Conservation (phyloP, 768 basidiomycete genomes). For the Termitomyces bulborhizus region DNA sequence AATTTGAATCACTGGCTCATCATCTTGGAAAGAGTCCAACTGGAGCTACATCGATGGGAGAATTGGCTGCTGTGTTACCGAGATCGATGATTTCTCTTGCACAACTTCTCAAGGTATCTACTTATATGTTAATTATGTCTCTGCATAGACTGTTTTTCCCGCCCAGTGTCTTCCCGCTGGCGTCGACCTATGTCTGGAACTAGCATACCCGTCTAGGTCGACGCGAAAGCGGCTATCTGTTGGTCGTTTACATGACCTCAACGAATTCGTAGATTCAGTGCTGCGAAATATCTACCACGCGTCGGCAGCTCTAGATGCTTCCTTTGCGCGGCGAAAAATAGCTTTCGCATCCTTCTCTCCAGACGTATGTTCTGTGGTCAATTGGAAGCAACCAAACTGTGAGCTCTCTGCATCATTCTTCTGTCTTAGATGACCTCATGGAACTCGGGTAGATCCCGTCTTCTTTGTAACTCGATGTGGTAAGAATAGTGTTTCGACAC, state of each 20-base stretch:
- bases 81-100: slow-evolving; percentile 67
- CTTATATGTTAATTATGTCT: background rate
- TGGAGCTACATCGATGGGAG: slow-evolving; percentile 20
- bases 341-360: slow-evolving; percentile 93
- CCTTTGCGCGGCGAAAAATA: slow-evolving; percentile 62
- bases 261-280: slow-evolving; percentile 79
- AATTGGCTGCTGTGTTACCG: slow-evolving; percentile 43
- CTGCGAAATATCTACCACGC: slow-evolving; percentile 77
- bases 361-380: slow-evolving; percentile 82
- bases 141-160: slow-evolving; percentile 3
- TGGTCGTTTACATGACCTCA: slow-evolving; percentile 60
- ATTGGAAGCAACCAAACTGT: slow-evolving; percentile 99
- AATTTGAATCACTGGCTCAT: slow-evolving; percentile 66
- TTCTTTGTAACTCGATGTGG: slow-evolving; percentile 92
- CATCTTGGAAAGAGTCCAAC: slow-evolving; percentile 39
- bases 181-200: slow-evolving; percentile 76
- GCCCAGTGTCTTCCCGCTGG: slow-evolving; percentile 49
- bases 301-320: slow-evolving; percentile 43
- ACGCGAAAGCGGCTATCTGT: slow-evolving; percentile 37
- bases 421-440: background rate
- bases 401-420: slow-evolving; percentile 20
- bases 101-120: slow-evolving; percentile 61
- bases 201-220: slow-evolving; percentile 64
- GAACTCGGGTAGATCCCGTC: slow-evolving; percentile 69
- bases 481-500: slow-evolving; percentile 33